Percentiles rank a stretch among this genome's conserved stretches.
phyloP scores from a whole-genome alignment of 257 asterid species.

The Gentiana straminea region DNA sequence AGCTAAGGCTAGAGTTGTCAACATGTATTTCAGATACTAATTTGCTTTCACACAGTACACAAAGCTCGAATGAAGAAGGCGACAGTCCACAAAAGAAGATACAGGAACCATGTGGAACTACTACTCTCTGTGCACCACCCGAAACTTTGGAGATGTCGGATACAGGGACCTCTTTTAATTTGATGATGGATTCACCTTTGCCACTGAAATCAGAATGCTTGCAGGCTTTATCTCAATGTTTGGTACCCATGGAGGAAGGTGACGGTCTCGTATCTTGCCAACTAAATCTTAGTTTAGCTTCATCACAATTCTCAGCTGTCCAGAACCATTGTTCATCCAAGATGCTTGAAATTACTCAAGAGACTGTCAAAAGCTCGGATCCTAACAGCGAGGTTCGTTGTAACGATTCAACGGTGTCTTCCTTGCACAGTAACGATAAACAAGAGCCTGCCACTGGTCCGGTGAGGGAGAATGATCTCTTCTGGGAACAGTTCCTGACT shows the following conservation, averaged over 20 bases:
- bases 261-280: conserved; percentile 59
- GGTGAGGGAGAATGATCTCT: conserved; percentile 65
- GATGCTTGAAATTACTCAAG: conserved; percentile 23
- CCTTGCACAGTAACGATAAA: conserved; percentile 31
- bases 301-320: conserved; percentile 48
- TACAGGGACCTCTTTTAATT: conserved; percentile 52
- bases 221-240: conserved; percentile 30
- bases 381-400: neutral
- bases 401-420: conserved; percentile 17
- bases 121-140: conserved; percentile 15
- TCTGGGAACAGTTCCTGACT: conserved; percentile 92
- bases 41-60: conserved; percentile 66
- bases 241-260: conserved; percentile 41
- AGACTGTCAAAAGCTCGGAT: conserved; percentile 19
- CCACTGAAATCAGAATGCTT: conserved; percentile 23
- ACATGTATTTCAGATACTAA: conserved; percentile 66
- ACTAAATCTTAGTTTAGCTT: conserved; percentile 69
- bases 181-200: conserved; percentile 45
- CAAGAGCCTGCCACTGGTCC: conserved; percentile 30
- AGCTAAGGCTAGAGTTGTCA: conserved; percentile 72
- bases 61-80: conserved; percentile 73
- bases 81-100: conserved; percentile 38
- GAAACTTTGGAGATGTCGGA: conserved; percentile 77
- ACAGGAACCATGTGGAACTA: conserved; percentile 28
- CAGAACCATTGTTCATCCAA: conserved; percentile 24